Base-by-base conservation (phyloP, 2,329 filamentous ascomycete genomes). In the Neonectria ditissima region DNA sequence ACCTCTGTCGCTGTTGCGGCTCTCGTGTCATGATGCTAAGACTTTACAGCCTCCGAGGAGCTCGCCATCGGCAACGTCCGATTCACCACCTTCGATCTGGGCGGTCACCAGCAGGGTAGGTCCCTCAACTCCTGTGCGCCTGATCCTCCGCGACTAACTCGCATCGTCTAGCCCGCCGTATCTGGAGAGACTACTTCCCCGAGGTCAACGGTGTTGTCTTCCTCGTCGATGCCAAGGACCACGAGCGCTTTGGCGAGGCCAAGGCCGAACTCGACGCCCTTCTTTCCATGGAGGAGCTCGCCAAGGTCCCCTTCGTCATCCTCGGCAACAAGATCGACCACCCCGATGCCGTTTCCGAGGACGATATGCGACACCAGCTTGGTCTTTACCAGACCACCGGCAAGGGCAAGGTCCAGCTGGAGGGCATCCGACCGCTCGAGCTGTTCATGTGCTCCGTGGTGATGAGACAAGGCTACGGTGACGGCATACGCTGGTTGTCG, bases 281-380 rank as follows among this genome's bases (percentile, higher is more conserved):
- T 55, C 87, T 99, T 72, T 90, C 92, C 67, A 97, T 99, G 95
- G 96, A 99, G 83, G 95, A 98, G 79, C 89, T 99, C 41, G 85
- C 89, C 79, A 97, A 97, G 86, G 96, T 97, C 9, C 96, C 96
- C 58, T 98, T 98, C 80, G 89, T 98, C 66, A 89, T 99, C 73
- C 89, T 99, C 68, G 96, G 96, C 74, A 99, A 99, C 89, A 99
- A 99, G 89, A 99, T 99, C 80, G 96, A 99, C 81, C 94, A 98
- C 84, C 94, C 94, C 57, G 92, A 97, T 73, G 96, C 96, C 67
- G 91, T 98, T 58, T 95, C 92, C 70, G 96, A 99, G 86, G 95
- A 98, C 75, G 93, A 97, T 84, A 87, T 98, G 77, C 89, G 96
- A 80, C 91, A 95, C 79, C 92, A 94, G 80, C 86, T 99, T 63